Evolutionary conservation across 73 alveolate genomes (phyloP).

Genomic region (Symbiodinium natans): DNA sequence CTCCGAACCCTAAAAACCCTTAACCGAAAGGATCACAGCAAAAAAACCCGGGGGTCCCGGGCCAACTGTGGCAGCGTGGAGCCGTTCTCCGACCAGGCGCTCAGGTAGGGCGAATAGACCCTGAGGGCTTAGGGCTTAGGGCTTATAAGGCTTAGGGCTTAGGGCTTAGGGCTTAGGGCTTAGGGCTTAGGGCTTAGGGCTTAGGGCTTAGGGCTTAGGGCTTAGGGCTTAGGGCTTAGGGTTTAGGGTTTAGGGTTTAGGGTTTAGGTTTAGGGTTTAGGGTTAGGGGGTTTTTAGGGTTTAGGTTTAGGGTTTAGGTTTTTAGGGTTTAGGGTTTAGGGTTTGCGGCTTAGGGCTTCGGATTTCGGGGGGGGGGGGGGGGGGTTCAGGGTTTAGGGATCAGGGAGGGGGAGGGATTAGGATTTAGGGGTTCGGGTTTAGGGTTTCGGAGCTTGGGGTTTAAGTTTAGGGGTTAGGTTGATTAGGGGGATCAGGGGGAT

Average conservation of each 20-base stretch:
- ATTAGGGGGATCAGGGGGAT: too few relatives aligned
- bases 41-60: neutral
- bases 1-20: too few relatives aligned
- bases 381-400: too few relatives aligned
- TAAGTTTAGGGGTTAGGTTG: too few relatives aligned
- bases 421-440: too few relatives aligned
- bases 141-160: too few relatives aligned
- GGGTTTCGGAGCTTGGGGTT: too few relatives aligned
- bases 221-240: neutral
- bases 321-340: neutral
- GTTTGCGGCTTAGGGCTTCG: neutral
- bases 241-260: neutral
- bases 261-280: neutral
- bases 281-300: too few relatives aligned
- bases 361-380: neutral
- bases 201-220: neutral
- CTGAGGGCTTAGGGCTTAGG: neutral
- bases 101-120: conserved; percentile 25
- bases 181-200: neutral
- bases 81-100: conserved; percentile 11
- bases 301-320: too few relatives aligned
- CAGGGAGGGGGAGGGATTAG: too few relatives aligned
- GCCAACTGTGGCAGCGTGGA: conserved; percentile 26
- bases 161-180: neutral
- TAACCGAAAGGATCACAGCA: too few relatives aligned